A percentile compares a stretch with the other conserved stretches of the same genome.
Evolutionary conservation across 352 stramenopile genomes (phyloP).

Genomic region (Phytophthora litchii): DNA sequence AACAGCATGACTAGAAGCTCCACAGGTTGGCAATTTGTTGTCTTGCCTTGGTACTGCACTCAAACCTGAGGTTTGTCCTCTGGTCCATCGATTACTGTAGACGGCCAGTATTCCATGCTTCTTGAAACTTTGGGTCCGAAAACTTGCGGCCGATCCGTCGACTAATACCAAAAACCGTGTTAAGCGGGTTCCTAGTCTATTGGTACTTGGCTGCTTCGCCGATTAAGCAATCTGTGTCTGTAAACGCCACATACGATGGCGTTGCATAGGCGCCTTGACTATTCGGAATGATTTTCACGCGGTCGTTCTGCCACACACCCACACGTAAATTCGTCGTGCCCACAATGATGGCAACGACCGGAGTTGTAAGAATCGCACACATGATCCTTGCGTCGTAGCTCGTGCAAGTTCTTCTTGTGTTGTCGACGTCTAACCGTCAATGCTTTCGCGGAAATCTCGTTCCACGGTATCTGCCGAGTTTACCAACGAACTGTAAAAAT

Average conservation of each 20-base stretch:
- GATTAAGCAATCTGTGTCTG: background rate
- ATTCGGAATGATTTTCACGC: background rate
- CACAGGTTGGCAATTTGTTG: background rate
- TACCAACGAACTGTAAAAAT: too few species aligned
- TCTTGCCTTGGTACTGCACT: constrained; percentile 1
- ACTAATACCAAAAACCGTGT: background rate
- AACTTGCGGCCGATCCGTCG: background rate
- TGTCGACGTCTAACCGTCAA: too few species aligned
- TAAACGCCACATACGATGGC: constrained; percentile 1
- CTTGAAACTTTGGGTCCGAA: too few species aligned
- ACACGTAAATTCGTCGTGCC: background rate
- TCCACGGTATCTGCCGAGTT: too few species aligned
- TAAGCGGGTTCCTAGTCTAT: background rate
- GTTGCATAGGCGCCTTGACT: too few species aligned
- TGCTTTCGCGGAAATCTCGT: too few species aligned
- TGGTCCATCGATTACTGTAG: constrained; percentile 1
- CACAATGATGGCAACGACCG: background rate
- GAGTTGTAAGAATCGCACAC: too few species aligned
- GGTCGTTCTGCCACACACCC: background rate
- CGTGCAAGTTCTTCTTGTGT: too few species aligned
- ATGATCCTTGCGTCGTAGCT: too few species aligned
- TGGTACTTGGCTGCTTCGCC: background rate
- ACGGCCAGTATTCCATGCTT: too few species aligned
- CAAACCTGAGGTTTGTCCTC: too few species aligned
- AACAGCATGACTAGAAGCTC: constrained; percentile 8